phyloP scores from a whole-genome alignment of 108 stramenopile species.

The Nitzschia sp. region DNA sequence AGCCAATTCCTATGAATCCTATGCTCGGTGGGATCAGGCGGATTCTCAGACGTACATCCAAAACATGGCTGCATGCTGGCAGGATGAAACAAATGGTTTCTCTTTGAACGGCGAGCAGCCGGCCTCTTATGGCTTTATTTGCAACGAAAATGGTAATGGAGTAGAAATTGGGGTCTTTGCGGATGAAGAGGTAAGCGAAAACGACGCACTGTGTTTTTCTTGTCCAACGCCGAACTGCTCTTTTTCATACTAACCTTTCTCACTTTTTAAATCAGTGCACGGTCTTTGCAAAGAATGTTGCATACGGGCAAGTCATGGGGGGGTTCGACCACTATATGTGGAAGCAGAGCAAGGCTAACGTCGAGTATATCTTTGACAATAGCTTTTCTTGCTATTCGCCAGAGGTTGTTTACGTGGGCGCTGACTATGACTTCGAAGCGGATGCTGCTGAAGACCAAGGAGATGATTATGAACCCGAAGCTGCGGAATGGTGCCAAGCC shows the following conservation, averaged over 20 bases:
- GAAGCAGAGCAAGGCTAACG: background rate
- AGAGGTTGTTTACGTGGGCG: conserved; percentile 4
- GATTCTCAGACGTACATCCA: conserved; percentile 37
- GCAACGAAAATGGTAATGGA: conserved; percentile 57
- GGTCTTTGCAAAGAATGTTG: conserved; percentile 31
- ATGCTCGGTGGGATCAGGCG: too few species aligned
- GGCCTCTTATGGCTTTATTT: conserved; percentile 44
- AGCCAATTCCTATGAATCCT: conserved; percentile 14
- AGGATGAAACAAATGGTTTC: conserved; percentile 2
- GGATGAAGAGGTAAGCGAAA: too few species aligned
- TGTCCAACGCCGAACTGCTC: too few species aligned
- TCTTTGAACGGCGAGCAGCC: background rate
- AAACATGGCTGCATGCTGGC: conserved; percentile 23
- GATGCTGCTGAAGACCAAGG: background rate
- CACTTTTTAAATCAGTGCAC: too few species aligned
- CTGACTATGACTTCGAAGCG: background rate
- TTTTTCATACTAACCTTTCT: too few species aligned
- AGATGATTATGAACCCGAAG: conserved; percentile 13
- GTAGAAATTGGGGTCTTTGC: conserved; percentile 64
- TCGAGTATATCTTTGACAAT: conserved; percentile 10
- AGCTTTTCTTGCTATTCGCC: conserved; percentile 14
- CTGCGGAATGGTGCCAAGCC: conserved; percentile 26
- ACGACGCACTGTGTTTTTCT: too few species aligned
- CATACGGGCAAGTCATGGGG: conserved; percentile 14
- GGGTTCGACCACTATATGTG: background rate